phyloP scores from a whole-genome alignment of 129 eudicot species.

The Flaveria bidentis region DNA sequence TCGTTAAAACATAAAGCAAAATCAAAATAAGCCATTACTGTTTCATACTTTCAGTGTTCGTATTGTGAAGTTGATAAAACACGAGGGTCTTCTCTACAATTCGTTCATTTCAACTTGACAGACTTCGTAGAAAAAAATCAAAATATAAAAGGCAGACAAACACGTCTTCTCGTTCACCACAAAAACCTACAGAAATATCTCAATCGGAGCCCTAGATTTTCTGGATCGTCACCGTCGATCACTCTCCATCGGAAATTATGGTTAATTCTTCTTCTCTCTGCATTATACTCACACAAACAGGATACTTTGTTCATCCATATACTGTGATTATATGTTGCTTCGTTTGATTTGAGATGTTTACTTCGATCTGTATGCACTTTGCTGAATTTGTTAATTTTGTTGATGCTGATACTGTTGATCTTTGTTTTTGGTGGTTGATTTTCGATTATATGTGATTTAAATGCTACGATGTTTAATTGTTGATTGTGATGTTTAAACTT shows the following conservation, averaged over 20 bases:
- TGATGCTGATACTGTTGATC: conserved; percentile 30
- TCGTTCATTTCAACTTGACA: not conserved
- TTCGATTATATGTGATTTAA: conserved; percentile 20
- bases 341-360: conserved; percentile 25
- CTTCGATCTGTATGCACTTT: conserved; percentile 27
- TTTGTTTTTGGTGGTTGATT: conserved; percentile 19
- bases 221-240: conserved; percentile 27
- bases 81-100: not conserved
- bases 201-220: conserved; percentile 37
- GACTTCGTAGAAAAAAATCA: conserved; percentile 27
- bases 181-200: conserved; percentile 7
- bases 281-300: not conserved
- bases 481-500: not conserved
- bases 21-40: not conserved
- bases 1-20: too few relatives aligned
- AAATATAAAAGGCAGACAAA: conserved; percentile 31
- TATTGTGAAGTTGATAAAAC: not conserved
- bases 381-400: conserved; percentile 15
- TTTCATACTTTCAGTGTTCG: not conserved
- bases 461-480: not conserved
- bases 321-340: not conserved
- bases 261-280: not conserved
- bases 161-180: conserved; percentile 24
- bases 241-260: conserved; percentile 31
- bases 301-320: not conserved